Base-by-base conservation (phyloP, 2,329 filamentous ascomycete species). In the Nigrospora oryzae region DNA sequence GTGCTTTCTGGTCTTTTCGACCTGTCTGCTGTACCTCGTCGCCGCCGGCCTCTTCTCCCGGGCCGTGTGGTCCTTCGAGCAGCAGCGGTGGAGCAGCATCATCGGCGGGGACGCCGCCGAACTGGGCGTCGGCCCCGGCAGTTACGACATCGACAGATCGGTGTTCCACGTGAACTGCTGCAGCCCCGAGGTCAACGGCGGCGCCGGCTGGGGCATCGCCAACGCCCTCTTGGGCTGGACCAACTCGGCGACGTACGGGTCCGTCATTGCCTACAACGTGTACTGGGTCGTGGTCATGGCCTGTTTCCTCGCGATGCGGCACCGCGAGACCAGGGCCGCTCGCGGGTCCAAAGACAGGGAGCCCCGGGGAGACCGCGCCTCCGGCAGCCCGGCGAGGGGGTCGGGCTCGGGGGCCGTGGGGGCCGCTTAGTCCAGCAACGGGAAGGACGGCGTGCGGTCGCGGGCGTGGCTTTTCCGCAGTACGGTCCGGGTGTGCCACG, bases 101-200 rank as follows among this genome's bases (percentile, higher is more conserved):
- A 73, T 83, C 23, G 82, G 82, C 11, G 75, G 80, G 3, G 74
- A 77, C 47, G 71, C 72, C 13, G 62, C 64, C 1, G 71, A 75
- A 50, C 56, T 73, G 14, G 71, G 71, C 32, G 55, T 55, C 17
- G 86, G 87, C 0, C 75, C 86, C 1, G 86, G 87, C 4, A 88
- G 83, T 1, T 91, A 91, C 62, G 83, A 93, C 54, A 89, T 91
- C 53, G 73, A 77, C 46, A 72, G 83, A 56, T 87, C 78, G 50
- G 84, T 93, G 17, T 91, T 87, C 86, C 86, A 91, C 57, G 78
- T 91, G 44, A 89, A 90, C 57, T 94, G 86, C 69, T 93, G 87
- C 62, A 90, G 79, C 55, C 84, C 88, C 0, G 67, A 80, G 43
- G 64, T 83, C 35, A 82, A 87, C 50, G 84, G 85, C 28, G 84